These are phyloP conservation scores for Agrocybe chaxingu DNA, from an alignment of 768 basidiomycete species.

Conservation along the genomic window DNA sequence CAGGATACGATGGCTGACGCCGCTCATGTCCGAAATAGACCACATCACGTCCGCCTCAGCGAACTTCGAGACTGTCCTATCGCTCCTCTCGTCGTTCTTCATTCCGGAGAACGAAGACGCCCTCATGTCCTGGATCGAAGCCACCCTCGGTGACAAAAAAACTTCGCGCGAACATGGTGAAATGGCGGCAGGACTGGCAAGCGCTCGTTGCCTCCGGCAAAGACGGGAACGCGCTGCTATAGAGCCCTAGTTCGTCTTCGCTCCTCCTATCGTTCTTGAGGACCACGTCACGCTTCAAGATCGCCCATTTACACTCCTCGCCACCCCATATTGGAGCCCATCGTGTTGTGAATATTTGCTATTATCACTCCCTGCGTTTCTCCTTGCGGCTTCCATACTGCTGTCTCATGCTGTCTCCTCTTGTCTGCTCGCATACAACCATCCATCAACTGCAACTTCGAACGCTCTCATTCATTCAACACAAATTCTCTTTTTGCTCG, in stretches of 20 bases:
- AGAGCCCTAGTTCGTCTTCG: conserved; percentile 2
- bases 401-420: too few relatives aligned
- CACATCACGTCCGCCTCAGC: conserved; percentile 78
- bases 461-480: too few relatives aligned
- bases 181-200: conserved; percentile 83
- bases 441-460: too few relatives aligned
- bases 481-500: too few relatives aligned
- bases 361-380: too few relatives aligned
- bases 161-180: conserved; percentile 61
- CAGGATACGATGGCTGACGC: not conserved
- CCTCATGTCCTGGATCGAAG: conserved; percentile 80
- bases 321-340: too few relatives aligned
- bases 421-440: too few relatives aligned
- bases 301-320: not conserved
- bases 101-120: conserved; percentile 87
- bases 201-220: conserved; percentile 62
- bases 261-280: not conserved
- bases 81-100: conserved; percentile 90
- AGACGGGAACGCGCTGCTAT: conserved; percentile 60
- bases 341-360: too few relatives aligned
- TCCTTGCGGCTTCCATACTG: too few relatives aligned
- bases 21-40: conserved; percentile 41
- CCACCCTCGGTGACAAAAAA: conserved; percentile 55
- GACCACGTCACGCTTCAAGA: not conserved
- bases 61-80: conserved; percentile 89